Conservation (phyloP, 2,329 filamentous ascomycete species). For the Xylariales sp. region DNA sequence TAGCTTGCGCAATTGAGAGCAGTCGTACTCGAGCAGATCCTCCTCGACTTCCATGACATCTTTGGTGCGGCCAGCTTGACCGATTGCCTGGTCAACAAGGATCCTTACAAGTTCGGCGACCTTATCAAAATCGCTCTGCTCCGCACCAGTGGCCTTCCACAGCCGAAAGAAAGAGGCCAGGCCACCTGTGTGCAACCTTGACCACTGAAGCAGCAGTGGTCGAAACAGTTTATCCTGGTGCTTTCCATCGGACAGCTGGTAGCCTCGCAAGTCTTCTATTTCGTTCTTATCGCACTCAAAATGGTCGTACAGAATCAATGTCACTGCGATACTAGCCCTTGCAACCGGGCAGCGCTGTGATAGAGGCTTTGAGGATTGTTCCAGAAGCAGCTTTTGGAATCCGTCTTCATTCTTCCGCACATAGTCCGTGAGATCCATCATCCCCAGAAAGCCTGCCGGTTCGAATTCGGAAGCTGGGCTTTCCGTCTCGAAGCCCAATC, state of each 20-base stretch:
- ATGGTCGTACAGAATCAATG: slow-evolving; percentile 86
- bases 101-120: slow-evolving; percentile 89
- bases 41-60: slow-evolving; percentile 86
- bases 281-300: slow-evolving; percentile 89
- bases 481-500: slow-evolving; percentile 88
- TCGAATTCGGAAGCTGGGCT: slow-evolving; percentile 84
- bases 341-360: slow-evolving; percentile 81
- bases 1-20: slow-evolving; percentile 70
- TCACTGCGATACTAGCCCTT: slow-evolving; percentile 80
- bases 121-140: slow-evolving; percentile 86
- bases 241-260: slow-evolving; percentile 70
- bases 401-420: slow-evolving; percentile 87
- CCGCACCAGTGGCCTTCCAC: slow-evolving; percentile 87
- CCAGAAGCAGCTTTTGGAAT: slow-evolving; percentile 86
- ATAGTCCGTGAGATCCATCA: slow-evolving; percentile 97
- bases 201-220: slow-evolving; percentile 89
- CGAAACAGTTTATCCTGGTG: slow-evolving; percentile 84
- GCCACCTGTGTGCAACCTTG: slow-evolving; percentile 78
- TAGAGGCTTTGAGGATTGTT: slow-evolving; percentile 72
- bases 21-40: slow-evolving; percentile 80
- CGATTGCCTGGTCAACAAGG: slow-evolving; percentile 83
- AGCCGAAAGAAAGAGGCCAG: slow-evolving; percentile 84
- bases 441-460: slow-evolving; percentile 79
- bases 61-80: slow-evolving; percentile 74
- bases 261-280: slow-evolving; percentile 71